A percentile compares a stretch with the other conserved stretches of the same genome.
Evolutionary conservation across 2,329 filamentous ascomycete species (phyloP).

Genomic region (Aspergillus sp.): DNA sequence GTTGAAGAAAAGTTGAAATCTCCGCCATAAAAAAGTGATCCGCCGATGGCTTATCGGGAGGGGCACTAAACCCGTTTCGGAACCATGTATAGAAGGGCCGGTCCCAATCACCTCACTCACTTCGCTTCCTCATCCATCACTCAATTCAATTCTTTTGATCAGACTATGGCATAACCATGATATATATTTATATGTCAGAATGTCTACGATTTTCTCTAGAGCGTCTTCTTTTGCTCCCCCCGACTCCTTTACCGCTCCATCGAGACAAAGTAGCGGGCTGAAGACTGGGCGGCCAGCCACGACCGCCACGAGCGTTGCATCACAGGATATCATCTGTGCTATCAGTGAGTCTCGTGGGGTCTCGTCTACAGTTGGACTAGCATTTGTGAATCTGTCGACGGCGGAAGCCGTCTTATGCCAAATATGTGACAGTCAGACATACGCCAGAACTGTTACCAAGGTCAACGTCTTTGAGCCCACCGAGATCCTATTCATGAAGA

Average conservation of each 20-base stretch:
- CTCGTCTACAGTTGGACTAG: constrained; percentile 78
- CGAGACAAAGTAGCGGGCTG: constrained; percentile 42
- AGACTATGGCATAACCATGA: too few relatives aligned
- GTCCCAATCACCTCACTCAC: background rate
- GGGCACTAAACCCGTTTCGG: constrained; percentile 23
- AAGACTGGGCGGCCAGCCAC: constrained; percentile 55
- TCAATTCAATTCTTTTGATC: too few relatives aligned
- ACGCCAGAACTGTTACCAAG: constrained; percentile 84
- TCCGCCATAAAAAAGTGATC: constrained; percentile 16
- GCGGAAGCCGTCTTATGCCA: constrained; percentile 84
- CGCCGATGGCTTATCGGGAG: constrained; percentile 18
- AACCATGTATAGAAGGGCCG: constrained; percentile 13
- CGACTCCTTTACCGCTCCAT: constrained; percentile 23
- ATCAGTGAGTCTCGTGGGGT: constrained; percentile 85
- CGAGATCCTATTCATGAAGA: constrained; percentile 74
- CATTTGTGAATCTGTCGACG: constrained; percentile 82
- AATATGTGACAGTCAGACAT: constrained; percentile 90
- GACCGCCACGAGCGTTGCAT: constrained; percentile 55
- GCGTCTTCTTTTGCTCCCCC: constrained; percentile 7
- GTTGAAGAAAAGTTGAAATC: constrained; percentile 12
- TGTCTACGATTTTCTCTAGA: constrained; percentile 5
- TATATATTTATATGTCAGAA: background rate
- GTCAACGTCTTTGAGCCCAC: constrained; percentile 77
- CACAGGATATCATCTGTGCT: constrained; percentile 81
- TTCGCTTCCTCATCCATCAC: background rate